These are phyloP conservation scores for Xylaria polymorpha DNA, from an alignment of 2,329 filamentous ascomycete genomes.

Conservation along the genomic window DNA sequence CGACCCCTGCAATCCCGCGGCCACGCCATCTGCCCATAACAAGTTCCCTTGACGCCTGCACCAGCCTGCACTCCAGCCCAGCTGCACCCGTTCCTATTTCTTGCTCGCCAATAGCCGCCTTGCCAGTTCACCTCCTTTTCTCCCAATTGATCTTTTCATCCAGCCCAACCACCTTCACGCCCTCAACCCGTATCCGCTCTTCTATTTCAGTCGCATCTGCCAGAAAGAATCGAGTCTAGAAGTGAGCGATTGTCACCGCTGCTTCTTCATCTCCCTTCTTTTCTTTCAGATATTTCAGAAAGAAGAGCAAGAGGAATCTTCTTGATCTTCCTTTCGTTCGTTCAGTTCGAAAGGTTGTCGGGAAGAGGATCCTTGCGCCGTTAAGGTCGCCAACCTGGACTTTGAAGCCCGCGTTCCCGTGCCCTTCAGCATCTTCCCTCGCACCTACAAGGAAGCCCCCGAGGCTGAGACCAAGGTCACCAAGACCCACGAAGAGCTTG, in stretches of 20 bases:
- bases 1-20: conserved; percentile 42
- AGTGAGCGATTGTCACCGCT: conserved; percentile 49
- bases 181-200: conserved; percentile 51
- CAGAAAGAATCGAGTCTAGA: conserved; percentile 53
- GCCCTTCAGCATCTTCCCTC: conserved; percentile 99
- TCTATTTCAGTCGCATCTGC: conserved; percentile 47
- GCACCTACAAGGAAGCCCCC: conserved; percentile 82
- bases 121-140: conserved; percentile 50
- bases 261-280: conserved; percentile 55
- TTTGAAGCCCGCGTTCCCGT: conserved; percentile 99
- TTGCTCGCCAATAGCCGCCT: conserved; percentile 49
- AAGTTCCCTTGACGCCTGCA: conserved; percentile 32
- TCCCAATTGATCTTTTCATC: conserved; percentile 44
- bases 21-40: conserved; percentile 45
- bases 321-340: conserved; percentile 71
- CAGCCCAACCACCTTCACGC: conserved; percentile 43
- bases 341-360: conserved; percentile 57
- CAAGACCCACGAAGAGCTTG: conserved; percentile 86
- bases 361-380: conserved; percentile 59
- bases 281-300: conserved; percentile 58
- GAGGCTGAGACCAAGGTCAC: conserved; percentile 65
- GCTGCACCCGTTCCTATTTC: conserved; percentile 48
- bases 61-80: conserved; percentile 23
- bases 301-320: conserved; percentile 74
- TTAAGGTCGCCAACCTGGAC: conserved; percentile 96